Conservation (phyloP, 441 rosid species). For the Bruguiera hainesii region DNA sequence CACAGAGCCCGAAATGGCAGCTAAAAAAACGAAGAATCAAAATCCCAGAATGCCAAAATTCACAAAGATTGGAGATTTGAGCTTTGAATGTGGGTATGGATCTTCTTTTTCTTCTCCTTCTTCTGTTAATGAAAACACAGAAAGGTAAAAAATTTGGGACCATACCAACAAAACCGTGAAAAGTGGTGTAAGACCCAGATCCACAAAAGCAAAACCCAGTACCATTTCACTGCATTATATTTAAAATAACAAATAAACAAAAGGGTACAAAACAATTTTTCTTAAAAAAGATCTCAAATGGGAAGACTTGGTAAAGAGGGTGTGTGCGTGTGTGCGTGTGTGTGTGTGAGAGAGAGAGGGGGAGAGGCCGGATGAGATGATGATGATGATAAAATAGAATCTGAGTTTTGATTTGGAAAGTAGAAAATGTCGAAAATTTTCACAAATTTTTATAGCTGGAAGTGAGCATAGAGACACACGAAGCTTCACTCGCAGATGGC, state of each 20-base stretch:
- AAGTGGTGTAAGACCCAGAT: constrained; percentile 13
- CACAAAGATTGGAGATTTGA: no score
- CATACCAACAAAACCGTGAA: neutral
- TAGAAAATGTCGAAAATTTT: neutral
- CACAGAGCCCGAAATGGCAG: no score
- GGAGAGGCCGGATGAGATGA: neutral
- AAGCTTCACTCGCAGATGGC: constrained; percentile 15
- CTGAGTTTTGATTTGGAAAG: neutral
- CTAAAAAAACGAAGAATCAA: no score
- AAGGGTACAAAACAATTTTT: neutral
- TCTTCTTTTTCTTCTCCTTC: neutral
- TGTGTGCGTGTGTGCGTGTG: neutral
- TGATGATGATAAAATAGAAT: neutral
- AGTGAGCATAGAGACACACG: neutral
- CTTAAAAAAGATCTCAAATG: no score
- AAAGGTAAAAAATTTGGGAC: constrained; percentile 3
- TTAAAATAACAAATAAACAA: neutral
- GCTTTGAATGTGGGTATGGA: no score
- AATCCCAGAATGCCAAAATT: no score
- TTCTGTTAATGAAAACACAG: constrained; percentile 5
- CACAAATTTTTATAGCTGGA: neutral
- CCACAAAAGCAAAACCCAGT: constrained; percentile 12
- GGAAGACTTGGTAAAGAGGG: no score
- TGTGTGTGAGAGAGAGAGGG: neutral
- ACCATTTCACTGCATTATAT: neutral